phyloP scores from a whole-genome alignment of 2,329 filamentous ascomycete species.

The Colletotrichum sp. region DNA sequence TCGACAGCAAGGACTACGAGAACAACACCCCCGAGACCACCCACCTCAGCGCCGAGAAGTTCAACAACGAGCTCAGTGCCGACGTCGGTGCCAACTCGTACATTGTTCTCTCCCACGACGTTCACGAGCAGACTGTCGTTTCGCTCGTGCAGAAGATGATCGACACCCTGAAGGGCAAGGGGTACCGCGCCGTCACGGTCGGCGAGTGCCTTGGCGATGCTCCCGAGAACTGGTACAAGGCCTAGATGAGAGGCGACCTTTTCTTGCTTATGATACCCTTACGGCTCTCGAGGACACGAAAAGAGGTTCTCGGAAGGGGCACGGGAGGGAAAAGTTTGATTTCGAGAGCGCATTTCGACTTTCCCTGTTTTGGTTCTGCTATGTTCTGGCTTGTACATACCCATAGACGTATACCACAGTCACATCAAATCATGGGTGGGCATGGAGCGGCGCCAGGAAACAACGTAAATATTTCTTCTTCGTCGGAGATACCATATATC shows the following conservation, averaged over 20 bases:
- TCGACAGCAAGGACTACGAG: conserved; percentile 67
- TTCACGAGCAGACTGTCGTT: conserved; percentile 42
- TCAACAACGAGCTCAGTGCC: conserved; percentile 27
- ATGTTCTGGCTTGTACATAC: neutral
- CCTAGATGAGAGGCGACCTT: neutral
- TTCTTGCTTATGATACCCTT: neutral
- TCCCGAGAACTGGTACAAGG: conserved; percentile 54
- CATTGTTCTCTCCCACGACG: conserved; percentile 59
- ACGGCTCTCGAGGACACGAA: neutral
- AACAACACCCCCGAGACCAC: conserved; percentile 56
- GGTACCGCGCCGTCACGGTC: conserved; percentile 56
- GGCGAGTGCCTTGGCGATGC: conserved; percentile 63
- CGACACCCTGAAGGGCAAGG: conserved; percentile 40
- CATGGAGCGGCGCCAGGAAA: neutral
- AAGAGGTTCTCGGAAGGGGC: neutral
- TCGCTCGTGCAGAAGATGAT: conserved; percentile 40
- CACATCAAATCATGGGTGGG: neutral
- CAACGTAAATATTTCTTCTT: neutral
- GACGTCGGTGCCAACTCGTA: conserved; percentile 35
- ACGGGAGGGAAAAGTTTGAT: neutral
- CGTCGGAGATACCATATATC: neutral
- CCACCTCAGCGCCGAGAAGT: conserved; percentile 45
- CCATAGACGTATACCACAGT: neutral
- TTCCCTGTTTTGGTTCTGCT: neutral
- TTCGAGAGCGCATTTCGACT: neutral